phyloP scores from a whole-genome alignment of 148 eudicot genomes.

The Cornus florida region DNA sequence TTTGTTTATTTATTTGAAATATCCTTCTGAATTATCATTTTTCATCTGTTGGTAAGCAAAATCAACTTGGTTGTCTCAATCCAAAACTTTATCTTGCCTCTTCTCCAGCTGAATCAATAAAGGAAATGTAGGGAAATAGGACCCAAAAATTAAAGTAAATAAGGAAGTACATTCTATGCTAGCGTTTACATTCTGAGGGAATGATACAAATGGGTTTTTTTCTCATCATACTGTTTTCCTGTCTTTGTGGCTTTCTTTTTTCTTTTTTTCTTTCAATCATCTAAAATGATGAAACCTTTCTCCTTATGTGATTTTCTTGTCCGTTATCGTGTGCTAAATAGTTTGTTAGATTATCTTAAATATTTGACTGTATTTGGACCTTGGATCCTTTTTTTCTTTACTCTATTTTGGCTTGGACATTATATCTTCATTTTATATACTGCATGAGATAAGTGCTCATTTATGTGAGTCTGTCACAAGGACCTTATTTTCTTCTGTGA shows the following conservation, averaged over 20 bases:
- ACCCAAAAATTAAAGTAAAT: not conserved
- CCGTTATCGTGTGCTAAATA: no score
- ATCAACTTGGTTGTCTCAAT: not conserved
- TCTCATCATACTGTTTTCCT: not conserved
- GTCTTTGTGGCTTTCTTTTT: not conserved
- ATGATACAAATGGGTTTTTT: not conserved
- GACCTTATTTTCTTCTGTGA: conserved; percentile 8
- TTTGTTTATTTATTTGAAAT: no score
- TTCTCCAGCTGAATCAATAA: not conserved
- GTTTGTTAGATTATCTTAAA: not conserved
- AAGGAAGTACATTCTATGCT: not conserved
- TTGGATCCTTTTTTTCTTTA: not conserved
- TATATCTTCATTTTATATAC: not conserved
- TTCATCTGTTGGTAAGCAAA: no score
- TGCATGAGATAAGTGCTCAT: conserved; percentile 8
- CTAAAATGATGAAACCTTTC: not conserved
- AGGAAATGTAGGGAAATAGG: not conserved
- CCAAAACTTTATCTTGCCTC: not conserved
- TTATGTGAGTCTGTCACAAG: not conserved
- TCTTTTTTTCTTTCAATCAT: no score
- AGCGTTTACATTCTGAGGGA: not conserved
- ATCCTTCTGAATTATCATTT: no score
- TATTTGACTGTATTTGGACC: not conserved
- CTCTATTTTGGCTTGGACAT: not conserved
- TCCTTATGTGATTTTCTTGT: no score